Conservation (phyloP, 78 protist genomes). For the Guillardia theta region DNA sequence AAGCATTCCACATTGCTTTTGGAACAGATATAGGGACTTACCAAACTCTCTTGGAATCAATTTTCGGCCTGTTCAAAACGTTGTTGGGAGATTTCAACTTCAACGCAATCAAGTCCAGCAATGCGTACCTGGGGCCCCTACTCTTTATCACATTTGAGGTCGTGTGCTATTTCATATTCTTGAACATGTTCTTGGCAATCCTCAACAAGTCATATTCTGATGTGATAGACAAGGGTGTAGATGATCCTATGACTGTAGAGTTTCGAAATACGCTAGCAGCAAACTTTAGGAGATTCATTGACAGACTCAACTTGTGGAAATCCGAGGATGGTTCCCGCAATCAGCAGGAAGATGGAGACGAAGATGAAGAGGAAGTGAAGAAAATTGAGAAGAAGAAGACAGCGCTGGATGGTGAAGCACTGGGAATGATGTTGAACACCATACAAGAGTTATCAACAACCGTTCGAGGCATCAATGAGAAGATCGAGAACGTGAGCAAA, state of each 20-base stretch:
- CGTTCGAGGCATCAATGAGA: background rate
- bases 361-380: background rate
- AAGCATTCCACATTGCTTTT: slow-evolving; percentile 17
- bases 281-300: background rate
- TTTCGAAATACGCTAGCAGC: background rate
- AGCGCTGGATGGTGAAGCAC: background rate
- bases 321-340: background rate
- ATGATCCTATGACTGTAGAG: background rate
- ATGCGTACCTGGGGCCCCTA: background rate
- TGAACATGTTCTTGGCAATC: slow-evolving; percentile 22
- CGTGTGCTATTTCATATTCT: background rate
- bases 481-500: background rate
- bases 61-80: background rate
- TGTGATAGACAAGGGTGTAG: background rate
- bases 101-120: background rate
- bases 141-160: background rate
- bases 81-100: background rate
- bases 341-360: background rate
- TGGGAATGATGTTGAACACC: background rate
- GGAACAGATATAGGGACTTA: background rate
- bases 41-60: background rate
- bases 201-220: background rate
- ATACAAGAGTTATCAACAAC: background rate
- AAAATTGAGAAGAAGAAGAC: background rate
- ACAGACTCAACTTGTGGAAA: background rate